Evolutionary conservation across 2,329 filamentous ascomycete genomes (phyloP).

Genomic region (Podosphaera xanthii): DNA sequence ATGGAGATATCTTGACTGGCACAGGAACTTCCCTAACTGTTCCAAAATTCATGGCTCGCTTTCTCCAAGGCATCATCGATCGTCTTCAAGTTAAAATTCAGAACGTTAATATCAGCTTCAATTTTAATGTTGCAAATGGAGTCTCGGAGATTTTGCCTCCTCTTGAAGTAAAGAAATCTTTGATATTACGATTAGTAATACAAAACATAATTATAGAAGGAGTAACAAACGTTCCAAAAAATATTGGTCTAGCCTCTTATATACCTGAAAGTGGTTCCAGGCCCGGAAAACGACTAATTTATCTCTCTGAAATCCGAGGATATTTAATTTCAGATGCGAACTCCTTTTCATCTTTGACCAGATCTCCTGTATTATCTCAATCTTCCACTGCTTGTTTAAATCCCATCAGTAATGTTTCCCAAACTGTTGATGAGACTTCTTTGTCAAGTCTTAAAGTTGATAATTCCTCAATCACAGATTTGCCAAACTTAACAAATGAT

Average conservation of each 20-base stretch:
- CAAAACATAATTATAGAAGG: conserved; percentile 44
- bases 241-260: neutral
- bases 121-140: conserved; percentile 33
- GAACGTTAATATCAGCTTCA: conserved; percentile 41
- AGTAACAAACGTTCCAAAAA: conserved; percentile 22
- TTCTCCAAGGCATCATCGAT: conserved; percentile 53
- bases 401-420: conserved; percentile 8
- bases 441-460: conserved; percentile 3
- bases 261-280: conserved; percentile 20
- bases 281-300: conserved; percentile 41
- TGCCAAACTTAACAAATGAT: neutral
- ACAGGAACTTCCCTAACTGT: conserved; percentile 48
- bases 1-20: conserved; percentile 36
- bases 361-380: conserved; percentile 34
- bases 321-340: conserved; percentile 44
- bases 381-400: conserved; percentile 27
- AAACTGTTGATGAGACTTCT: conserved; percentile 5
- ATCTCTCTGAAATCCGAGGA: conserved; percentile 38
- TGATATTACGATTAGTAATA: conserved; percentile 42
- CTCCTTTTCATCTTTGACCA: conserved; percentile 35
- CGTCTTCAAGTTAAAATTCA: conserved; percentile 43
- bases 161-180: conserved; percentile 24
- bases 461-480: neutral
- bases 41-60: conserved; percentile 46
- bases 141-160: conserved; percentile 14